Percentiles rank a stretch among this genome's conserved stretches.
These are phyloP conservation scores for Exserohilum rostratum DNA, from an alignment of 2,329 filamentous ascomycete species.

Conservation along the genomic window DNA sequence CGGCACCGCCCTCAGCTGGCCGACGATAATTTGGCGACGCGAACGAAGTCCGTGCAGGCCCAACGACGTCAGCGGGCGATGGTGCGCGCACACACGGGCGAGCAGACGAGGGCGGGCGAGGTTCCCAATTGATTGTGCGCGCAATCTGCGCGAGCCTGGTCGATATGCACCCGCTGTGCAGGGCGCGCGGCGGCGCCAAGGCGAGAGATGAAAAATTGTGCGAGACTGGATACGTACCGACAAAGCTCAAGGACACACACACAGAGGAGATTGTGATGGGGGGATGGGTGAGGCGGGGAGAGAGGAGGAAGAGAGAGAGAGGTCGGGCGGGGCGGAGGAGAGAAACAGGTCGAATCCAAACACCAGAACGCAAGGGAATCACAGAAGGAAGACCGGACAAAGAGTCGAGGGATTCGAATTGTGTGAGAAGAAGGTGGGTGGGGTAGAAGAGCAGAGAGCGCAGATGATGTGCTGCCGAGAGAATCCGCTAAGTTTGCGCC, in stretches of 20 bases:
- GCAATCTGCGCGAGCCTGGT: constrained; percentile 2
- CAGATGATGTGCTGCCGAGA: constrained; percentile 31
- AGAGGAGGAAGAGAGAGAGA: too few species aligned
- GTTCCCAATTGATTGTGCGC: constrained; percentile 10
- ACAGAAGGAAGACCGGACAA: constrained; percentile 25
- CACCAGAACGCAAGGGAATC: constrained; percentile 45
- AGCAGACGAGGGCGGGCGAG: neutral
- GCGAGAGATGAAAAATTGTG: constrained; percentile 33
- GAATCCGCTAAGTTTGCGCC: constrained; percentile 24
- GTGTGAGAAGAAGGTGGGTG: constrained; percentile 29
- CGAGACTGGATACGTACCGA: constrained; percentile 26
- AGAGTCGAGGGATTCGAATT: constrained; percentile 7
- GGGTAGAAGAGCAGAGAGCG: constrained; percentile 30
- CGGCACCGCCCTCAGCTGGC: constrained; percentile 4
- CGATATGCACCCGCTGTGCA: constrained; percentile 10
- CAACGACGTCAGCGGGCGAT: constrained; percentile 27
- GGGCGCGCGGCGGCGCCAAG: constrained; percentile 24
- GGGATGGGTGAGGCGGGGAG: too few species aligned
- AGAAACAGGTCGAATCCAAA: constrained; percentile 34
- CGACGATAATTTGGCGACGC: neutral
- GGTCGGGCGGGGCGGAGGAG: constrained; percentile 12
- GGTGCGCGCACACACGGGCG: constrained; percentile 1
- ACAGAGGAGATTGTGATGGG: too few species aligned
- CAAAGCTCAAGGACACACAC: constrained; percentile 28
- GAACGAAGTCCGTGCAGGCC: constrained; percentile 23